Evolutionary conservation across 768 basidiomycete genomes (phyloP), one percentile per base, ranked within the genome.

Genomic region (Rhizopogon vesiculosus): DNA sequence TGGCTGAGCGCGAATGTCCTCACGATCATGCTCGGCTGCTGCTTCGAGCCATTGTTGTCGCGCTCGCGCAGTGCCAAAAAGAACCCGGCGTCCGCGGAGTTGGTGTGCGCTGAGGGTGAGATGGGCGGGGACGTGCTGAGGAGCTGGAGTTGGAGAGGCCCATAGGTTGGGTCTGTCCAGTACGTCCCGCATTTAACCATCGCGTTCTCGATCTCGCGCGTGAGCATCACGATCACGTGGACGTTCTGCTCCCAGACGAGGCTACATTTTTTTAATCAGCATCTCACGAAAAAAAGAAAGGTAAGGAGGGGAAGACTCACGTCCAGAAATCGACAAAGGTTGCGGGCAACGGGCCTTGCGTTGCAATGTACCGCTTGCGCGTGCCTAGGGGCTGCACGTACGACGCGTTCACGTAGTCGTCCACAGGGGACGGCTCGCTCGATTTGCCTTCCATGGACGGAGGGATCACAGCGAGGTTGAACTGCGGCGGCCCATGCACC

Each of bases 251-350:
- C 92, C 89, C 93, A 96, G 52, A 89, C 85, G 15, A 98, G 78
- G 33, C 91, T 92, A 54, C 16, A 33, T 7, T 25, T 25, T 22
- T 31, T 40, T 16, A 22, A 45, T 44, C 28, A 28, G 19, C 38
- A 12, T 42, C 49, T 42, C 40, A 39, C 28, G 12, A 38, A 55
- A 39, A 7, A 18, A 16, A 29, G 25, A 16, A 42, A 25, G 19
- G 42, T 12, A 29, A 46, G 12, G n/a, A 29, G 15, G 40, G 19
- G n/a, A 52, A 43, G 15, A 82, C 88, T 72, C 68, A 91, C 84
- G 88, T 91, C 95, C 95, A 98, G 65, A 98, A 98, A 68, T 98
- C 95, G 5, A 78, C 75, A 67, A 86, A 96, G 0, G 96, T 98
- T 28, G 89, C 83, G 9, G 88, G 88, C 8, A 98, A 74, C 5